These are phyloP conservation scores for Ceriops tagal DNA, from an alignment of 345 rosid species.

Conservation along the genomic window DNA sequence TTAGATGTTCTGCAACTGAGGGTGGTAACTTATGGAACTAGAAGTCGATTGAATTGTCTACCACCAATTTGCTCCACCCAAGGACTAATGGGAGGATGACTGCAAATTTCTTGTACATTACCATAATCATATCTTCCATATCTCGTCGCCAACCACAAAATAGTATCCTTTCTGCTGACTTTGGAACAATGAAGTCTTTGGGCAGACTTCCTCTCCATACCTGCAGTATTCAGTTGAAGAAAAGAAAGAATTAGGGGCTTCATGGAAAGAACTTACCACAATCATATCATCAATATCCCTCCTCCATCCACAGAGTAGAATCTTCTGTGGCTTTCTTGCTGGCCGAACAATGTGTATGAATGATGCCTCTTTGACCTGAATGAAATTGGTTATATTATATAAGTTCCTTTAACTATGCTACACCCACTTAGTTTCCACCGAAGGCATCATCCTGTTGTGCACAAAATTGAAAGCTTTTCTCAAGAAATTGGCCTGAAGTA, in stretches of 20 bases:
- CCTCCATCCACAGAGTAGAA: constrained; percentile 89
- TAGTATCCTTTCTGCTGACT: constrained; percentile 58
- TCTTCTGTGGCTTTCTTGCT: constrained; percentile 73
- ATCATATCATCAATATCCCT: constrained; percentile 87
- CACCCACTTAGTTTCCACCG: constrained; percentile 29
- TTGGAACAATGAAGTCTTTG: constrained; percentile 49
- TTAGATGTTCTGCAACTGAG: constrained; percentile 16
- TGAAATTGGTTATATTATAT: constrained; percentile 44
- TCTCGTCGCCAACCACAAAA: constrained; percentile 82
- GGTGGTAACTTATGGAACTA: constrained; percentile 10
- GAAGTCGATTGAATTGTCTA: constrained; percentile 14
- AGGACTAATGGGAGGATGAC: constrained; percentile 21
- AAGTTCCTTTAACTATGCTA: constrained; percentile 30
- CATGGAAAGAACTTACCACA: constrained; percentile 62
- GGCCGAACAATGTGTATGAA: constrained; percentile 48
- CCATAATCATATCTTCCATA: constrained; percentile 82
- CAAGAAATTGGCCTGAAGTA: constrained; percentile 7
- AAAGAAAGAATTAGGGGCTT: constrained; percentile 58
- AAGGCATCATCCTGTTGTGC: constrained; percentile 27
- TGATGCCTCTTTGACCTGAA: constrained; percentile 68
- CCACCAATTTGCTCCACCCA: constrained; percentile 34
- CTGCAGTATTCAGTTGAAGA: constrained; percentile 58
- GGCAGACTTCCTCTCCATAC: constrained; percentile 65
- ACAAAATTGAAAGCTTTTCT: constrained; percentile 16
- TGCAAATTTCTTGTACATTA: constrained; percentile 39